Evolutionary conservation across 2,329 filamentous ascomycete genomes (phyloP), one percentile per base, ranked within the genome.

Genomic region (Sclerotinia sclerotiorum): DNA sequence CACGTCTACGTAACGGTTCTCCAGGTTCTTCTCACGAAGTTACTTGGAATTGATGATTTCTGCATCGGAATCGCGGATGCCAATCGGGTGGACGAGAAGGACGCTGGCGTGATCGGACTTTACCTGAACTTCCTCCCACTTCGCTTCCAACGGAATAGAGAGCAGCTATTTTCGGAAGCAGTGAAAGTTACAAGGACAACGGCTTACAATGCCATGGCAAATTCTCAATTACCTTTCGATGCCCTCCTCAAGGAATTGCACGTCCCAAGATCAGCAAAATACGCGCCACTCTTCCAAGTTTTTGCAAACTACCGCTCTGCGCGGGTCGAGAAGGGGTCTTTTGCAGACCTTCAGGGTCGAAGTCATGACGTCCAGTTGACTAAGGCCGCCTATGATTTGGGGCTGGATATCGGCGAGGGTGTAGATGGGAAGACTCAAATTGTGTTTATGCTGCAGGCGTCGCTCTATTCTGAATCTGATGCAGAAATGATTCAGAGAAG

Each of bases 191-290:
- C 76, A 1, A 70, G 76, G 0, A 66, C 73, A 0, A 73, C 73
- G 67, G 70, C 74, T 27, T 78, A 81, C 32, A 66, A 58, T 0
- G 83, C 81, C 0, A 74, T 86, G 0, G 71, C 69, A 0, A 75
- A 84, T 71, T 83, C 84, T 0, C 51, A 70, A 0, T 65, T 86
- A 4, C 85, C 85, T 0, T 84, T 85, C 65, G 81, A 85, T 55
- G 75, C 82, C 0, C 70, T 87, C 0, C 75, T 87, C 0, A 72
- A 81, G 0, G 76, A 82, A 35, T 75, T 87, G 1, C 74, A 77
- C 3, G 77, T 82, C 0, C 70, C 77, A 0, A 75, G 83, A 1
- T 81, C 82, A 0, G 67, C 79, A 0, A 69, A 76, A 0, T 71
- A 72, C 42, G 71, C 58, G 27, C 74, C 74, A 0, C 27, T 76